phyloP scores from a whole-genome alignment of 192 early-diverging fungal species.

The Coemansia interrupta region DNA sequence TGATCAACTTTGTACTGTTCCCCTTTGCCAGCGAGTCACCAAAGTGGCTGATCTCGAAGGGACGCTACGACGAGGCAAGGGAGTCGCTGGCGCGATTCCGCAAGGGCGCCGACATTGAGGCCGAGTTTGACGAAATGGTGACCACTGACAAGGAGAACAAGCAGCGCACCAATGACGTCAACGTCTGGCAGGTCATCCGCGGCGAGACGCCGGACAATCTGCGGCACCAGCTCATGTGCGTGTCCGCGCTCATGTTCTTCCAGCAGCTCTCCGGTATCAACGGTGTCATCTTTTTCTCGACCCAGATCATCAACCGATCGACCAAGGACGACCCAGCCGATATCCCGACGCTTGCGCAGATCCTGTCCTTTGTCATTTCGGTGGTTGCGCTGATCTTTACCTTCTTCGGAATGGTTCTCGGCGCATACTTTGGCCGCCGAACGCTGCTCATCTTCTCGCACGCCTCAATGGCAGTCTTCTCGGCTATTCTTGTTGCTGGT shows the following conservation, averaged over 20 bases:
- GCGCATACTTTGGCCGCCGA: conserved; percentile 70
- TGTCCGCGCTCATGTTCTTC: conserved; percentile 64
- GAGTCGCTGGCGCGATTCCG: conserved; percentile 56
- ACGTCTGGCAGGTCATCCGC: conserved; percentile 56
- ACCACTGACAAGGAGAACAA: conserved; percentile 42
- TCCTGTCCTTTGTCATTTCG: conserved; percentile 49
- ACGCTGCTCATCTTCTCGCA: conserved; percentile 67
- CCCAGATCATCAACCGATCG: conserved; percentile 68
- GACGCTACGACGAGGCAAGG: conserved; percentile 60
- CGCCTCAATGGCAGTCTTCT: conserved; percentile 61
- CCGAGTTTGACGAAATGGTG: conserved; percentile 64
- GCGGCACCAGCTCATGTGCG: conserved; percentile 60
- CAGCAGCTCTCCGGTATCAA: conserved; percentile 88
- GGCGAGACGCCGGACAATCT: conserved; percentile 55
- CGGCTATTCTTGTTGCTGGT: conserved; percentile 63
- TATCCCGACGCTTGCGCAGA: conserved; percentile 53
- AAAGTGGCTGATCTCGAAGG: conserved; percentile 64
- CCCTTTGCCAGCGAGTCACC: conserved; percentile 77
- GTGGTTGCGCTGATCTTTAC: conserved; percentile 48
- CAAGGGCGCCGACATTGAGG: conserved; percentile 55
- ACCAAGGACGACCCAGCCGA: conserved; percentile 47
- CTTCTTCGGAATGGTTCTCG: conserved; percentile 52
- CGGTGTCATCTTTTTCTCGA: conserved; percentile 82
- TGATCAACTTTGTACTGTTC: conserved; percentile 59
- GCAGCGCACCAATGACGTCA: conserved; percentile 38